Base-by-base conservation (phyloP, 2,329 filamentous ascomycete species). In the Penicillium sp. region DNA sequence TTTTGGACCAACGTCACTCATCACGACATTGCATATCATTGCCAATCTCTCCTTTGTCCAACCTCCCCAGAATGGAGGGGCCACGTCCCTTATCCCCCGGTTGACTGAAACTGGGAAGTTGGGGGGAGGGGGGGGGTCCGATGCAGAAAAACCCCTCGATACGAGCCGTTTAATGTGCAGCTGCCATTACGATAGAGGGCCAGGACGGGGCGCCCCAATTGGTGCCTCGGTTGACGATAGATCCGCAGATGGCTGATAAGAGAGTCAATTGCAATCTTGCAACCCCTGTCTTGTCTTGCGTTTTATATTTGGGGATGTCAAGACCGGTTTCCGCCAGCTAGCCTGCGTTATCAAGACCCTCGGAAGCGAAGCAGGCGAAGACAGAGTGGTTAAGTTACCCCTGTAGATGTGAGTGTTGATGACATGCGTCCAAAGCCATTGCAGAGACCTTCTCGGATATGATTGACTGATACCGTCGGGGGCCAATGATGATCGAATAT, bases 161-260 rank as follows among this genome's bases (percentile, higher is more conserved):
- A 17, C 13, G 37, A 32, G 7, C 32, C 31, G 21, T 47, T 50
- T n/a, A 9, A 42, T n/a, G 4, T 49, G 37, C 37, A 31, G 41
- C n/a, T 31, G 39, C 5, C 15, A 21, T 40, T 19, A 39, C 7
- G 34, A 29, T 33, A 42, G 24, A 26, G 32, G 31, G 2, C 22
- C n/a, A 9, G 24, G 17, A 17, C 17, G 17, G 17, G 17, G 12
- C 19, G 13, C 24, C 29, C 35, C 47, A 48, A 56, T 56, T 56
- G 52, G 49, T 47, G 45, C 17, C 1, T 13, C 26, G 4, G 8
- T n/a, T 26, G 43, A 35, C 21, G 34, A 45, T 50, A 34, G 48
- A 45, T 48, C 50, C 45, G 39, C 51, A 53, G 35, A 26, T 19
- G 40, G 37, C 43, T 24, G 53, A 53, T 55, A 51, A 56, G 53